Evolutionary conservation across 2,329 filamentous ascomycete species (phyloP).

Genomic region (Apiospora aurea): DNA sequence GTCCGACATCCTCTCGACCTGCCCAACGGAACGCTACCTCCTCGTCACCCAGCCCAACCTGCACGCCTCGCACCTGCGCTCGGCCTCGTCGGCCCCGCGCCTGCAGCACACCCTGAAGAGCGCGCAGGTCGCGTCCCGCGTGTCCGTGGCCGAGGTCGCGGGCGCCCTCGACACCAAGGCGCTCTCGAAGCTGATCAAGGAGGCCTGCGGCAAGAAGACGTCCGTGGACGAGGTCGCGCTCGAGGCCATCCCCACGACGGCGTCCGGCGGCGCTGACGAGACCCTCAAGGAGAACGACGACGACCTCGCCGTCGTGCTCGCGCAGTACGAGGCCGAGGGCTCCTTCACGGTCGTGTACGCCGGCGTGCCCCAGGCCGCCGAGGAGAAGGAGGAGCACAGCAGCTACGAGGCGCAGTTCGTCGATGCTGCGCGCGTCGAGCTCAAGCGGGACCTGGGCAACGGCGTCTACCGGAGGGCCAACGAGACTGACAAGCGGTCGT

Average conservation of each 20-base stretch:
- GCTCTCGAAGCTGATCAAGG: slow-evolving; percentile 53
- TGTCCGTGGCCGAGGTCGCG: slow-evolving; percentile 64
- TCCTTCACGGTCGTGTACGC: slow-evolving; percentile 80
- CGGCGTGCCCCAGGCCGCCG: slow-evolving; percentile 61
- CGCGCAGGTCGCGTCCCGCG: slow-evolving; percentile 47
- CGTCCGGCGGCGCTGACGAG: slow-evolving; percentile 37
- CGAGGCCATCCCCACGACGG: slow-evolving; percentile 46
- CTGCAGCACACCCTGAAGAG: slow-evolving; percentile 52
- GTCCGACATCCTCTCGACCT: slow-evolving; percentile 65
- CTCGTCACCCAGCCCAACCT: slow-evolving; percentile 80
- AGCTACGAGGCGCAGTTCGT: slow-evolving; percentile 71
- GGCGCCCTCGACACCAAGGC: slow-evolving; percentile 53
- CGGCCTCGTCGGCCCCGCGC: slow-evolving; percentile 54
- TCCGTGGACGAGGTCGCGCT: slow-evolving; percentile 51
- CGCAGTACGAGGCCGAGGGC: slow-evolving; percentile 45
- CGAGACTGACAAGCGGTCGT: slow-evolving; percentile 53
- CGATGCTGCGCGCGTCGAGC: slow-evolving; percentile 70
- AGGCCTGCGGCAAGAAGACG: slow-evolving; percentile 51
- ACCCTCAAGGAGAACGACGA: slow-evolving; percentile 57
- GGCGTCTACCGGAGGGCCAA: slow-evolving; percentile 49
- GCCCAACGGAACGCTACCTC: slow-evolving; percentile 79
- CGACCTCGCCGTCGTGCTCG: slow-evolving; percentile 58
- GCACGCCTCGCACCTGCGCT: slow-evolving; percentile 71
- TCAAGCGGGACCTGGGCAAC: slow-evolving; percentile 66
- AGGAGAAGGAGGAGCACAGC: background rate